Evolutionary conservation across 495 filamentous ascomycete genomes (phyloP).

Genomic region (Penicillium longicatenatum): DNA sequence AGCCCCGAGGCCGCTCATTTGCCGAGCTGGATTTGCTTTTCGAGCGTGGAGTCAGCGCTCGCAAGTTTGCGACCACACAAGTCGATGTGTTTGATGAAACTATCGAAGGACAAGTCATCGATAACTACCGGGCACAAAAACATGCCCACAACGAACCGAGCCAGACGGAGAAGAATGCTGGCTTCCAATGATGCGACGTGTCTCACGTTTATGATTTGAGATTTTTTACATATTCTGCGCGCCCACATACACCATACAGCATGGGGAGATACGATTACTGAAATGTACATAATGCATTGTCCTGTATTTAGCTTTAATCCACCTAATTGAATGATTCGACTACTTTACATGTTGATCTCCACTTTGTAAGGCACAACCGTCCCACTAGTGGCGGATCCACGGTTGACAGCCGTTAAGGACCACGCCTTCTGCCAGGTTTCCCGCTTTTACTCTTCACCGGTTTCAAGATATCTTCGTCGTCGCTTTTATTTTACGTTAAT

Average conservation of each 20-base stretch:
- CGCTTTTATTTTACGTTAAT: background rate
- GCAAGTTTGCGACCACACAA: conserved; percentile 65
- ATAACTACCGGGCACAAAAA: conserved; percentile 45
- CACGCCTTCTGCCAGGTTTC: conserved; percentile 13
- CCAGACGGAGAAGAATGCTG: conserved; percentile 32
- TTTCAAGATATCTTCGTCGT: background rate
- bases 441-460: background rate
- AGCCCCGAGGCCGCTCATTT: conserved; percentile 69
- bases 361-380: background rate
- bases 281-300: conserved; percentile 30
- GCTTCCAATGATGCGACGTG: conserved; percentile 7
- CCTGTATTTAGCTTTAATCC: conserved; percentile 9
- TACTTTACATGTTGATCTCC: background rate
- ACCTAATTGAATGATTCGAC: conserved; percentile 12
- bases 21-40: conserved; percentile 77
- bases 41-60: conserved; percentile 61
- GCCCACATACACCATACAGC: background rate
- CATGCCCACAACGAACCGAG: conserved; percentile 29
- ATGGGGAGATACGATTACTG: conserved; percentile 1
- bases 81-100: conserved; percentile 69
- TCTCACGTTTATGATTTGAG: conserved; percentile 11
- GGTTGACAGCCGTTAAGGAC: conserved; percentile 22
- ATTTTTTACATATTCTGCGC: background rate
- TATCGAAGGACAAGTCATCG: conserved; percentile 51
- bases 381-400: conserved; percentile 9